phyloP scores from a whole-genome alignment of 352 stramenopile genomes.

The Pythium apleroticum region DNA sequence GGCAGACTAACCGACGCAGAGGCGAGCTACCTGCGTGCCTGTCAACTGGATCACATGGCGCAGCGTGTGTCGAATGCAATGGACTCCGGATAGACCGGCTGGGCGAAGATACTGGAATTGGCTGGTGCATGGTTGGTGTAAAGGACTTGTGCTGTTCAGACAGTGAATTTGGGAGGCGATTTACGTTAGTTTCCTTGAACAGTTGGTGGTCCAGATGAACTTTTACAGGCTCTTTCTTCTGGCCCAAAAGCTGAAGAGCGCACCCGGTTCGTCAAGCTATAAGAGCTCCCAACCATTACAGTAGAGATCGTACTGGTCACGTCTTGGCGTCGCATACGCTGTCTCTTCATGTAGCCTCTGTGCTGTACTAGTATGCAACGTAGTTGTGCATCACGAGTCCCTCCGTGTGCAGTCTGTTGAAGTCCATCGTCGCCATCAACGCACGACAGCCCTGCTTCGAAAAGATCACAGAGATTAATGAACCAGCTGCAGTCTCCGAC shows the following conservation, averaged over 20 bases:
- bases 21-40: slow-evolving; percentile 5
- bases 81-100: background rate
- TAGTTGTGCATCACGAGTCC: too few relatives aligned
- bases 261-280: background rate
- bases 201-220: slow-evolving; percentile 4
- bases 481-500: background rate
- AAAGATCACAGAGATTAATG: background rate
- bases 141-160: background rate
- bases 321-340: background rate
- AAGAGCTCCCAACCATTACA: background rate
- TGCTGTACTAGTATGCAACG: too few relatives aligned
- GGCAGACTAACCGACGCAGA: background rate
- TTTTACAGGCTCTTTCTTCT: background rate
- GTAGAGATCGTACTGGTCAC: background rate
- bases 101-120: background rate
- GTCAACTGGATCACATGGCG: slow-evolving; percentile 6
- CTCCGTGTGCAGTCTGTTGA: background rate
- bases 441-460: background rate
- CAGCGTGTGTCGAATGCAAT: background rate
- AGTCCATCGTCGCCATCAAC: background rate
- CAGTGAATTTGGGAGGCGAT: background rate
- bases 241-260: background rate
- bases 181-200: slow-evolving; percentile 12
- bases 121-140: background rate
- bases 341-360: background rate